Percentiles rank a stretch among this genome's conserved stretches.
Conservation (phyloP, 208 protist species). For the Acanthamoeba royreba region DNA sequence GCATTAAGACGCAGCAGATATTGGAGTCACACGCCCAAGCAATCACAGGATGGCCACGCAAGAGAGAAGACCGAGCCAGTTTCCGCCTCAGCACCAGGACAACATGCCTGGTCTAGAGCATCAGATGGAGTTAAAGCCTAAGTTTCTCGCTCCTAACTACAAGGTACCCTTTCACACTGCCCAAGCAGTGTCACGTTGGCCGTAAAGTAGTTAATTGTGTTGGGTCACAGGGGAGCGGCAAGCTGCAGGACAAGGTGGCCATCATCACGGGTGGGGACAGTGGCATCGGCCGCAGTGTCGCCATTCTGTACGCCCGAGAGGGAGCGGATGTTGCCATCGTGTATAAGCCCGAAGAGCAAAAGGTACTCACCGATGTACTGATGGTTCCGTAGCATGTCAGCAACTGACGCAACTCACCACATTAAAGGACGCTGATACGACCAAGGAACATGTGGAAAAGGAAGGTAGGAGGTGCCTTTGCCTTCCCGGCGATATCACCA, state of each 20-base stretch:
- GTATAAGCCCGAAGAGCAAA: conserved; percentile 54
- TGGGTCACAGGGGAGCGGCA: background rate
- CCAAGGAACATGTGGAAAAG: conserved; percentile 65
- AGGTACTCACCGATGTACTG: background rate
- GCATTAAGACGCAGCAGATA: background rate
- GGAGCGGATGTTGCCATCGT: conserved; percentile 68
- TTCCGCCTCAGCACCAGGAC: background rate
- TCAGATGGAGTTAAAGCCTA: background rate
- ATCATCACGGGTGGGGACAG: conserved; percentile 73
- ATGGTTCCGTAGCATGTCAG: background rate
- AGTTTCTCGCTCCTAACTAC: conserved; percentile 17
- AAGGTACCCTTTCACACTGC: background rate
- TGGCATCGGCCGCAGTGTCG: conserved; percentile 69
- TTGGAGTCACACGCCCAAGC: background rate
- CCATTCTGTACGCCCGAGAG: conserved; percentile 67
- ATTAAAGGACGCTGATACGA: conserved; percentile 55
- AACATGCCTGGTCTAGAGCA: background rate
- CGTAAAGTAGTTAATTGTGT: background rate
- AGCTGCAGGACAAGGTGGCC: conserved; percentile 49
- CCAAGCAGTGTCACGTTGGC: background rate
- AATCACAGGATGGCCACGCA: background rate
- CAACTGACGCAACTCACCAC: background rate
- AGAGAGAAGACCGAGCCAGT: background rate
- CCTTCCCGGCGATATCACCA: conserved; percentile 57
- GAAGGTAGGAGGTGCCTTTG: conserved; percentile 52